Evolutionary conservation across 345 rosid species (phyloP), one percentile per base, ranked within the genome.

Genomic region (Tarenaya hassleriana): DNA sequence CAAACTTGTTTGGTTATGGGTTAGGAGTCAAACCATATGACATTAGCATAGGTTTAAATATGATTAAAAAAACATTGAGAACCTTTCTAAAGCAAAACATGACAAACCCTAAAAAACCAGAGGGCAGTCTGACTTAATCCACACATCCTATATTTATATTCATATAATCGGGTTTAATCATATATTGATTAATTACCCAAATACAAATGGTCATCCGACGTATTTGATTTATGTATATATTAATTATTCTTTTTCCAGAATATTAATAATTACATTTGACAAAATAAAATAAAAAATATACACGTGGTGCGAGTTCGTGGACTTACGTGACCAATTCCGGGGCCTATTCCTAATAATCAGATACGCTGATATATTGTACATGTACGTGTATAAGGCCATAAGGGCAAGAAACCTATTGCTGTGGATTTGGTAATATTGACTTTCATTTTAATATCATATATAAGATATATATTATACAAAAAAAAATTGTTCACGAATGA

Each of bases 401-500:
- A 24, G 29, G 20, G 38, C 56, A 49, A 59, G 55, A 1, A 59
- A 50, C 46, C 10, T 53, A 53, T 47, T 54, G 55, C 38, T 7
- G 54, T 55, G 61, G 61, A 55, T 39, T 62, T 62, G 67, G 67
- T 62, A 52, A 39, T 40, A 21, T 39, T 62, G 60, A 54, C 67
- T 47, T 53, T 31, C 16, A 10, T 17, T 53, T 53, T 18, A 1
- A 11, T 7, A 16, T 27, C 15, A 0, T 11, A 29, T 55, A 32
- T 42, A 10, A 29, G 12, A 19, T 18, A 13, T 12, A 45, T 10
- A 43, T 56, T 45, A 20, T 46, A 11, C 35, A 11, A 43, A 18
- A 45, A 46, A 19, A 42, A 42, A 41, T 18, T 32, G n/a, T 7
- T 31, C 19, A 31, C 33, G 32, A 10, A 31, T 3, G 3, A 42